These are phyloP conservation scores for Endothia cerciana DNA, from an alignment of 2,329 filamentous ascomycete species.

Conservation along the genomic window DNA sequence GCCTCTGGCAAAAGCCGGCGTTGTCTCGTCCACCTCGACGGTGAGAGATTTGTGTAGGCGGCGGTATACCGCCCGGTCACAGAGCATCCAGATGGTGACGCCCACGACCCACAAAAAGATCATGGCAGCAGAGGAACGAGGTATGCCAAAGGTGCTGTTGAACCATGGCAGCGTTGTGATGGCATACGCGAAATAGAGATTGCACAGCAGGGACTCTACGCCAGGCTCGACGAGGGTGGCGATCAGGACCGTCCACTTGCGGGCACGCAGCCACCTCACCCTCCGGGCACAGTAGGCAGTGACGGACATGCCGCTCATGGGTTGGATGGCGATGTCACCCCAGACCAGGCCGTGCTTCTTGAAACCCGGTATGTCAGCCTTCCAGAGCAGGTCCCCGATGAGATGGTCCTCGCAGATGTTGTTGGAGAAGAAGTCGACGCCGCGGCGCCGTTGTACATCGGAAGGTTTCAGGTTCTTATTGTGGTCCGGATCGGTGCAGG, in stretches of 20 bases:
- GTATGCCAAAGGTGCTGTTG: slow-evolving; percentile 52
- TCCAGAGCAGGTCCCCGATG: slow-evolving; percentile 91
- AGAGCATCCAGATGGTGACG: slow-evolving; percentile 70
- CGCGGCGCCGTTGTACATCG: slow-evolving; percentile 54
- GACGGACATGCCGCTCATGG: slow-evolving; percentile 81
- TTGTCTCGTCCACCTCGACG: slow-evolving; percentile 71
- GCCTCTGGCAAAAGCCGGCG: slow-evolving; percentile 72
- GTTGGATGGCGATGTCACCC: slow-evolving; percentile 88
- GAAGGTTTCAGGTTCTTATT: slow-evolving; percentile 47
- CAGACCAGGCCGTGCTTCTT: slow-evolving; percentile 82
- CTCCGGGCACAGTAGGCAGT: slow-evolving; percentile 77
- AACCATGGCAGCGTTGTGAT: slow-evolving; percentile 74
- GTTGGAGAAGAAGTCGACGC: slow-evolving; percentile 90
- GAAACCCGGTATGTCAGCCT: slow-evolving; percentile 64
- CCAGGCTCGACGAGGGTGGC: slow-evolving; percentile 93
- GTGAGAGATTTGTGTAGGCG: slow-evolving; percentile 75
- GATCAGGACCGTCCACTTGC: slow-evolving; percentile 89
- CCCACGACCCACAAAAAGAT: slow-evolving; percentile 66
- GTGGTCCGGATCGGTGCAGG: slow-evolving; percentile 59
- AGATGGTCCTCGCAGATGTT: slow-evolving; percentile 98
- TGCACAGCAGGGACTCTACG: slow-evolving; percentile 86
- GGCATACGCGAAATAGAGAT: slow-evolving; percentile 77
- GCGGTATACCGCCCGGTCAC: slow-evolving; percentile 75
- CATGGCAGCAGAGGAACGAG: slow-evolving; percentile 71
- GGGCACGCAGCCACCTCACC: slow-evolving; percentile 86